These are phyloP conservation scores for Eucalyptus caleyi DNA, from an alignment of 345 rosid species.

Conservation along the genomic window DNA sequence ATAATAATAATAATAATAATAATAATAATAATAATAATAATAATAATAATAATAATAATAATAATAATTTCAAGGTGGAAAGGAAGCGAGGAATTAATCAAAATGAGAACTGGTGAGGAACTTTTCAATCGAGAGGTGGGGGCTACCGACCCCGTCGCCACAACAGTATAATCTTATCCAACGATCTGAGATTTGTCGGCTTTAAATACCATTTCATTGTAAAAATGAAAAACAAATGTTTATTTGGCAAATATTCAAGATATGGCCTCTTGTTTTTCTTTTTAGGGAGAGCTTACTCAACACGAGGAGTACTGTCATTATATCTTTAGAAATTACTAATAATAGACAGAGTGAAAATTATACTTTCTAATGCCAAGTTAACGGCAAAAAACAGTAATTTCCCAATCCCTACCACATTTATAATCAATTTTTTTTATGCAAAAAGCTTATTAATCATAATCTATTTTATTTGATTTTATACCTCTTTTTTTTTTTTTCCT, in stretches of 20 bases:
- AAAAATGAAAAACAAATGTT: neutral
- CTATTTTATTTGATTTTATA: neutral
- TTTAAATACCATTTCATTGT: neutral
- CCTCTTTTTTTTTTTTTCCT: neutral
- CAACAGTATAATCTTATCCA: neutral
- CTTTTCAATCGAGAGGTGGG: neutral
- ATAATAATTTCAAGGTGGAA: neutral
- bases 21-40: no score
- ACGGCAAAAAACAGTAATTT: neutral
- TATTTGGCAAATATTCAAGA: neutral
- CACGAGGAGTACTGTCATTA: rapidly evolving
- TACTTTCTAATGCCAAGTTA: neutral
- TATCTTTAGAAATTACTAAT: neutral
- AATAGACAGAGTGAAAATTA: neutral
- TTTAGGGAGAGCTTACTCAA: neutral
- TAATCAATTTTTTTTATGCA: neutral
- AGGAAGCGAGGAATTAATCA: rapidly evolving
- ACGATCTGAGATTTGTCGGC: neutral
- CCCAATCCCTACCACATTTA: neutral
- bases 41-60: no score
- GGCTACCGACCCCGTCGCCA: neutral
- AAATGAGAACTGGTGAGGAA: rapidly evolving
- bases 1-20: no score
- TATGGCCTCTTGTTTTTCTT: neutral
- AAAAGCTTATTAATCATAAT: neutral